Conservation (phyloP, 352 stramenopile genomes). For the Phytophthora crassamura region DNA sequence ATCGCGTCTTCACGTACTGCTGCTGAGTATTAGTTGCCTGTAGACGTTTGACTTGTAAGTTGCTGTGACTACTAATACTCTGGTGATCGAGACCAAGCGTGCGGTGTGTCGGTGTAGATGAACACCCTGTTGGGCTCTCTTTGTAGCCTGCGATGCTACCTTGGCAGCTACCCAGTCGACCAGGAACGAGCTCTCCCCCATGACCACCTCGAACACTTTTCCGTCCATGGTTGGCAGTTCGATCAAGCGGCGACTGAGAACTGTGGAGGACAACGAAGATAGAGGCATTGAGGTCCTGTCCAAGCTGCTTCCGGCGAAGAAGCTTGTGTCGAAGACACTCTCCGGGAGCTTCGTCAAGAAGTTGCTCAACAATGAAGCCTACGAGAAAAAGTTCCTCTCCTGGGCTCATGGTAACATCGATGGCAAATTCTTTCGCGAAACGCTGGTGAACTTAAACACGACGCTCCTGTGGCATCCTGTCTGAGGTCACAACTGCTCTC, state of each 20-base stretch:
- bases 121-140: background rate
- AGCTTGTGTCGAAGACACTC: background rate
- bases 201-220: background rate
- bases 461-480: too few species aligned
- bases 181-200: background rate
- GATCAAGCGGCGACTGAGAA: constrained; percentile 1
- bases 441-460: background rate
- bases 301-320: background rate
- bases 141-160: background rate
- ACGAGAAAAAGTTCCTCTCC: background rate
- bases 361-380: background rate
- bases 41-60: too few species aligned
- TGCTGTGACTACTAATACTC: too few species aligned
- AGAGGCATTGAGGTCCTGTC: background rate
- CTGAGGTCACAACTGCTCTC: too few species aligned
- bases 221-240: background rate
- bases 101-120: too few species aligned
- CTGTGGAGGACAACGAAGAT: background rate
- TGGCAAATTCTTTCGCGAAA: background rate
- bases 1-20: too few species aligned
- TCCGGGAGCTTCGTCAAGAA: background rate
- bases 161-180: background rate
- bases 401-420: background rate
- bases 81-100: too few species aligned
- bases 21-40: too few species aligned